A percentile compares a stretch with the other conserved stretches of the same genome.
Conservation (phyloP, 192 early-diverging fungal genomes). For the Bifiguratus adelaidae region DNA sequence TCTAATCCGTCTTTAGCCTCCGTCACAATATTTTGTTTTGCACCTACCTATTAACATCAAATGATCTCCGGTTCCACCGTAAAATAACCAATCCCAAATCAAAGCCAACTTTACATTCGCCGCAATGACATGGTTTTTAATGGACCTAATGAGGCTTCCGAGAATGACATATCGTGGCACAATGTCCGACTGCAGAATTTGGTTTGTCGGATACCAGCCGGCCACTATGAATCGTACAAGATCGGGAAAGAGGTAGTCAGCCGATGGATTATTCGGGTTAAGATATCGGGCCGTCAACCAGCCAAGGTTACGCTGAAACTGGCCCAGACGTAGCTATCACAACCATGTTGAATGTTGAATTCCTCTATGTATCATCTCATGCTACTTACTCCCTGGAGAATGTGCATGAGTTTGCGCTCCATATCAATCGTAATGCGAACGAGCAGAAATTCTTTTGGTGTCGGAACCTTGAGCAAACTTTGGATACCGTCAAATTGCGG, state of each 20-base stretch:
- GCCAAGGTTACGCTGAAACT: slow-evolving; percentile 43
- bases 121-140: slow-evolving; percentile 47
- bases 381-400: slow-evolving; percentile 42
- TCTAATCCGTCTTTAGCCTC: slow-evolving; percentile 40
- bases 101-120: slow-evolving; percentile 63
- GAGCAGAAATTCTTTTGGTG: slow-evolving; percentile 46
- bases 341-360: not conserved
- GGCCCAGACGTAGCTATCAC: slow-evolving; percentile 23
- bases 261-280: slow-evolving; percentile 36
- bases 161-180: slow-evolving; percentile 65
- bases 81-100: slow-evolving; percentile 75
- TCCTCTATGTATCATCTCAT: not conserved
- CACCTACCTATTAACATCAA: slow-evolving; percentile 64
- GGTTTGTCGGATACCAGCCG: slow-evolving; percentile 64
- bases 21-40: no score
- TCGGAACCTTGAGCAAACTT: slow-evolving; percentile 43
- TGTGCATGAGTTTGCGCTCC: slow-evolving; percentile 52
- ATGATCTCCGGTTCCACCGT: slow-evolving; percentile 48
- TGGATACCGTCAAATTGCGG: slow-evolving; percentile 44
- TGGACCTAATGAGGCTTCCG: slow-evolving; percentile 38
- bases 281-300: slow-evolving; percentile 61
- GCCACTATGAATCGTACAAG: slow-evolving; percentile 65
- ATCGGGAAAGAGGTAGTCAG: slow-evolving; percentile 50
- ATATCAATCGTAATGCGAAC: slow-evolving; percentile 55
- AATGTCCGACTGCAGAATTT: slow-evolving; percentile 53